Percentiles rank a stretch among this genome's conserved stretches.
phyloP scores from a whole-genome alignment of 1,139 yeast species.

The Geotrichum europaeum region DNA sequence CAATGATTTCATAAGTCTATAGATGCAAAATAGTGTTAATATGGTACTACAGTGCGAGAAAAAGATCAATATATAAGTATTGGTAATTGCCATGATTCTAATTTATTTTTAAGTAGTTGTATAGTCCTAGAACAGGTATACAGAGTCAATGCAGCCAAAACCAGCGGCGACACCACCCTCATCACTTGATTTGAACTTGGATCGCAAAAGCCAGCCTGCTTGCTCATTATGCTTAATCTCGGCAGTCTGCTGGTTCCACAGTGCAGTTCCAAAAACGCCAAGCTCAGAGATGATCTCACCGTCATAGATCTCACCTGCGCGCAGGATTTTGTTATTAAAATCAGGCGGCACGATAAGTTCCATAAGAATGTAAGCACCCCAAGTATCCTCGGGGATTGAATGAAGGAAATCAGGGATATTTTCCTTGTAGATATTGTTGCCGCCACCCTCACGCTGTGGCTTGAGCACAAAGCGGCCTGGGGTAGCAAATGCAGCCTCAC shows the following conservation, averaged over 20 bases:
- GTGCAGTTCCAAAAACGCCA: conserved; percentile 79
- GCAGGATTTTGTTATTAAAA: conserved; percentile 58
- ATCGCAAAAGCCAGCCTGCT: conserved; percentile 82
- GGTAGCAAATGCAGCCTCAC: conserved; percentile 55
- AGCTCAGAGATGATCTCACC: conserved; percentile 82
- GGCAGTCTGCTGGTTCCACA: conserved; percentile 62
- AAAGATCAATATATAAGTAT: not conserved
- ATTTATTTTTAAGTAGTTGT: not conserved
- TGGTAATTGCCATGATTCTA: not conserved
- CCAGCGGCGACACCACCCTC: conserved; percentile 99
- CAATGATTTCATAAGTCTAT: not conserved
- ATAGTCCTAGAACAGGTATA: conserved; percentile 32
- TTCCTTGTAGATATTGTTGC: conserved; percentile 81
- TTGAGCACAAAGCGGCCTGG: conserved; percentile 77
- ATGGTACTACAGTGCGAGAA: not conserved
- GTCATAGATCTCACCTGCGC: conserved; percentile 53
- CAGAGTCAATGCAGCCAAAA: conserved; percentile 89
- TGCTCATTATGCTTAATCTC: conserved; percentile 51
- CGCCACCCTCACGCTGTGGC: conserved; percentile 97
- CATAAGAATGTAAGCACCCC: conserved; percentile 93
- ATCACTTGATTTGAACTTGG: conserved; percentile 77
- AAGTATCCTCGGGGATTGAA: conserved; percentile 56
- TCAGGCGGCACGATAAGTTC: conserved; percentile 79
- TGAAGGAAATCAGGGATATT: conserved; percentile 72
- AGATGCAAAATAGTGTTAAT: not conserved